These are phyloP conservation scores for Cyberlindnera amylophila DNA, from an alignment of 805 yeast genomes.

Conservation along the genomic window DNA sequence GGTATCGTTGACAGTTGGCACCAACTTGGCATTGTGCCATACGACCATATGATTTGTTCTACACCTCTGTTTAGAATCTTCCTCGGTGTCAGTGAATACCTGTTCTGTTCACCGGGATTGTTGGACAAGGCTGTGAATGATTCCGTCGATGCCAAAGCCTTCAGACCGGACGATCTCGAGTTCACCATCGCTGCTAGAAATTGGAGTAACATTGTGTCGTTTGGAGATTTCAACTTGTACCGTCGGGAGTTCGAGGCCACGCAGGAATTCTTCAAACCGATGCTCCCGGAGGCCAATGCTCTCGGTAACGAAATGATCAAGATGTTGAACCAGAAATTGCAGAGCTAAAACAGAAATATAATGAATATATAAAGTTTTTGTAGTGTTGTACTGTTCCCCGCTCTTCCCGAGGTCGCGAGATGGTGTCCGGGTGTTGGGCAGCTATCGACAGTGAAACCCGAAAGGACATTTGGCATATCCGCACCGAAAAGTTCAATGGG, in stretches of 20 bases:
- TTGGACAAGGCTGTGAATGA: slow-evolving; percentile 78
- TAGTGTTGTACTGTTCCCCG: too few relatives aligned
- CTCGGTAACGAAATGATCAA: slow-evolving; percentile 93
- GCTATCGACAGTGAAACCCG: neutral
- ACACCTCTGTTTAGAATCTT: slow-evolving; percentile 92
- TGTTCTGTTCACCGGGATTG: slow-evolving; percentile 79
- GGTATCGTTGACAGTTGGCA: slow-evolving; percentile 96
- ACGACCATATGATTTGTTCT: slow-evolving; percentile 94
- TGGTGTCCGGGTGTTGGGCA: slow-evolving; percentile 3
- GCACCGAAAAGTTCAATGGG: neutral
- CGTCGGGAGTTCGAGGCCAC: slow-evolving; percentile 69
- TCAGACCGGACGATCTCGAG: slow-evolving; percentile 86
- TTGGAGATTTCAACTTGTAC: slow-evolving; percentile 73
- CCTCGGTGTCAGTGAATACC: slow-evolving; percentile 88
- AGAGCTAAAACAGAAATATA: neutral
- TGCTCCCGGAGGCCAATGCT: slow-evolving; percentile 82
- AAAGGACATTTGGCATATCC: slow-evolving; percentile 9
- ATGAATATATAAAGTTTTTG: neutral
- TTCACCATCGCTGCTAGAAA: slow-evolving; percentile 84
- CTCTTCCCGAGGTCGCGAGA: too few relatives aligned
- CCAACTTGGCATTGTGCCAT: slow-evolving; percentile 79
- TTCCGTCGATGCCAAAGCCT: slow-evolving; percentile 60
- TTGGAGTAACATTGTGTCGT: slow-evolving; percentile 80
- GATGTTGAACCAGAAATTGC: slow-evolving; percentile 33
- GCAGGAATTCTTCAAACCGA: slow-evolving; percentile 79